Base-by-base conservation (phyloP, 2,329 filamentous ascomycete species). In the Aspergillus sp. region DNA sequence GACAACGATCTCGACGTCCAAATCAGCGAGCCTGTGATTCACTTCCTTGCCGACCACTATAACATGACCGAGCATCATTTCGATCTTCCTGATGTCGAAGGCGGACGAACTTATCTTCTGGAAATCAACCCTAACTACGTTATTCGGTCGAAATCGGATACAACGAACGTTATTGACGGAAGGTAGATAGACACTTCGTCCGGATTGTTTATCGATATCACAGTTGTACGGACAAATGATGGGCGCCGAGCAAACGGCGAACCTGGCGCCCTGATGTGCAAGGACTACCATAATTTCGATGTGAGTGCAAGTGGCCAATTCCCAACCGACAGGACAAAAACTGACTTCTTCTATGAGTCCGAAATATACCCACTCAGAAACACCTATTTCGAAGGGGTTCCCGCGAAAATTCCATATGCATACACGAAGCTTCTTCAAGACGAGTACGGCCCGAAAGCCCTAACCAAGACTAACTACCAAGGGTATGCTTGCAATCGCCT, bases 131-230 rank as follows among this genome's bases (percentile, higher is more conserved):
- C 84, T 9, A 73, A 84, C 62, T 85, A 79, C 63, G 69, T 70
- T 4, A 77, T 80, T 56, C 71, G 74, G 20, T 75, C 73, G 2
- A 76, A 70, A 0, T 52, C 70, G 5, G 84, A 86, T 62, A 69
- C 55, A 12, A 63, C 78, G 48, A 87, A 87, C 59, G 75, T 81
- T 32, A 86, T 87, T 53, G 84, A 87, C 64, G 83, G 80, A 9
- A 76, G 84, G 20, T 87, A 83, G 83, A 84, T 86, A 59, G 84
- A 86, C 64, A 84, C 76, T 18, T 73, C 78, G 0, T 85, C 80
- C 0, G 84, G 84, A 0, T 68, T 86, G 0, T 87, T 85, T 63
- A 85, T 87, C 62, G 84, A 87, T 65, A 84, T 87, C 58, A 86
- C 84, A 0, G 80, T 82, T 5, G 73, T 86, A 5, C 75, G 83